Conservation (phyloP, 768 basidiomycete species). For the Boletus edulis region DNA sequence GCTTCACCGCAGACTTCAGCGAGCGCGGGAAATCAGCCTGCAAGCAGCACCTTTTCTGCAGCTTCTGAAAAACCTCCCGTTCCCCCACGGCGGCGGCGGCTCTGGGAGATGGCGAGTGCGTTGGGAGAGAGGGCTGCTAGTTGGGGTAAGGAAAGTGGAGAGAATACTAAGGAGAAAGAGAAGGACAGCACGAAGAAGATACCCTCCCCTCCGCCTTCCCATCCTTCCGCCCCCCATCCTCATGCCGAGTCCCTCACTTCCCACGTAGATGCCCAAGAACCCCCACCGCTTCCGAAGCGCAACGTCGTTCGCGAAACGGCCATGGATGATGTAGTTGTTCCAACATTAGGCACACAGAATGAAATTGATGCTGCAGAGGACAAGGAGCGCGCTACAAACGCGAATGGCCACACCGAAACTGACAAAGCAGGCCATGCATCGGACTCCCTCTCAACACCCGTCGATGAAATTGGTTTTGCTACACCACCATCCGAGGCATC, state of each 20-base stretch:
- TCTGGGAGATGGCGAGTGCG: conserved; percentile 70
- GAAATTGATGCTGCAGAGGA: not conserved
- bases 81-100: conserved; percentile 57
- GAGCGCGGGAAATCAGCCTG: conserved; percentile 1
- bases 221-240: conserved; percentile 23
- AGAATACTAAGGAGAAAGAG: conserved; percentile 31
- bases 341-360: not conserved
- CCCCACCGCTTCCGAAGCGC: conserved; percentile 54
- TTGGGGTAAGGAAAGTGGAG: conserved; percentile 45
- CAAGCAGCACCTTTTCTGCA: not conserved
- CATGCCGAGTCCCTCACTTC: conserved; percentile 13
- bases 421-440: conserved; percentile 12
- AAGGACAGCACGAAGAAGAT: conserved; percentile 23
- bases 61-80: conserved; percentile 52
- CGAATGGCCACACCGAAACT: conserved; percentile 2
- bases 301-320: conserved; percentile 36
- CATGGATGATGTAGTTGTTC: conserved; percentile 7
- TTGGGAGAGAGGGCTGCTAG: conserved; percentile 56
- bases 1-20: not conserved
- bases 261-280: conserved; percentile 16
- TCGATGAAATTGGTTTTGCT: conserved; percentile 23
- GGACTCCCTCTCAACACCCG: conserved; percentile 13
- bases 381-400: not conserved
- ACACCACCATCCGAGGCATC: conserved; percentile 8
- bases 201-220: conserved; percentile 24